Base-by-base conservation (phyloP, 1,284 basidiomycete species). In the Leccinum angustisporum region DNA sequence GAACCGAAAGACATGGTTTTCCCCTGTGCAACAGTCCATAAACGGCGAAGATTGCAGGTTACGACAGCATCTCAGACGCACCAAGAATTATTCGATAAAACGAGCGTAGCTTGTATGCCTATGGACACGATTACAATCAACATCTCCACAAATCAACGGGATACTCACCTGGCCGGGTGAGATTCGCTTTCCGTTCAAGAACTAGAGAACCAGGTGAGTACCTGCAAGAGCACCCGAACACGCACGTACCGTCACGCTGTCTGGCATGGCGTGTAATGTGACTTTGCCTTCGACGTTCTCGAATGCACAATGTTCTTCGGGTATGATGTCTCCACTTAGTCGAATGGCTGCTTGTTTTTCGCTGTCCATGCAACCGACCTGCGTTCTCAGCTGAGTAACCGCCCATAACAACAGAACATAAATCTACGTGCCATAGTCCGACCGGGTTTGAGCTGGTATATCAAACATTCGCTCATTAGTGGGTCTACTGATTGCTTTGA, bases 1-100 rank as follows among this genome's bases (percentile, higher is more conserved):
- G 80, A 98, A 98, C 16, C 97, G 87, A 77, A 99, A 99, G 60
- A 98, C 95, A 77, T 99, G 97, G 66, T 96, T 91, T 69, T 98
- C 96, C 59, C 97, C 96, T 92, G 65, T 43, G 43, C 34, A 46
- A 57, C 27, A 33, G 5, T 57, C 14, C 54, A 55, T 56, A 50
- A 57, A 46, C 25, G 21, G 53, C 30, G 14, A 60, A 50, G 31
- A 62, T 60, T 62, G 54, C 61, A 60, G 56, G 61, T 56, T 33
- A 60, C 50, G 25, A 48, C 55, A 33, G 25, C 36, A 36, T 25
- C 61, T 25, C 18, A 62, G 34, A 76, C 81, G 65, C 71, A 91
- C 91, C 91, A 57, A 99, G 83, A 74, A 99, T 98, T 69, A 99
- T 95, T 51, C 97, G 91, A 75, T 91, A 98, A 30, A 97, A 97